Percentiles rank a stretch among this genome's conserved stretches.
These are phyloP conservation scores for Dioszegia hungarica DNA, from an alignment of 768 basidiomycete genomes.

Conservation along the genomic window DNA sequence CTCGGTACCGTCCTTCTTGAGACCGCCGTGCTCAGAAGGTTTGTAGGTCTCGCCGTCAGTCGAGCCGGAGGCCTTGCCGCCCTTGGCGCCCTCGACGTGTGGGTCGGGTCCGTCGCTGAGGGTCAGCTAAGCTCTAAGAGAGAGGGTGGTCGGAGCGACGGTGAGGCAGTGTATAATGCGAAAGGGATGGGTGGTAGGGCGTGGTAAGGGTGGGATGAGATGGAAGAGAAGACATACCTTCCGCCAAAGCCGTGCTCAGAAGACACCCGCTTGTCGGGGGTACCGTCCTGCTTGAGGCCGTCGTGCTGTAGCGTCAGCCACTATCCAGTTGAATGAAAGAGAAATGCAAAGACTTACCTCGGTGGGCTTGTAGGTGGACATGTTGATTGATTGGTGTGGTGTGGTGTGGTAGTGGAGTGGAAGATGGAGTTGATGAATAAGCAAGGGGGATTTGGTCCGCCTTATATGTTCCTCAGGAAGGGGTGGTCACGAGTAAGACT, in stretches of 20 bases:
- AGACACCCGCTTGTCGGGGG: constrained; percentile 49
- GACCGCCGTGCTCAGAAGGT: constrained; percentile 49
- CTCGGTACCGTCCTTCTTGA: constrained; percentile 43
- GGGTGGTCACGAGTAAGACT: background rate
- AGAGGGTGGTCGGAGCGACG: no score
- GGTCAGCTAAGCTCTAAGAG: constrained; percentile 14
- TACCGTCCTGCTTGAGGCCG: constrained; percentile 47
- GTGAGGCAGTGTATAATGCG: no score
- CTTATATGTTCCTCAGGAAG: constrained; percentile 1
- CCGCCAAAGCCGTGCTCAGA: constrained; percentile 51
- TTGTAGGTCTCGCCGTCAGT: constrained; percentile 37
- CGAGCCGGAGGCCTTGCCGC: constrained; percentile 28
- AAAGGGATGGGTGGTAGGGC: background rate
- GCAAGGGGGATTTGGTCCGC: background rate
- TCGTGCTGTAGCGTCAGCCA: no score
- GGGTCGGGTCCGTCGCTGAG: constrained; percentile 45
- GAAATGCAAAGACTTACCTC: constrained; percentile 29
- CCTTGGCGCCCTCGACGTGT: constrained; percentile 48
- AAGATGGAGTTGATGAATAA: constrained; percentile 1
- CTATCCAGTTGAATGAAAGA: background rate
- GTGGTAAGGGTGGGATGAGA: background rate
- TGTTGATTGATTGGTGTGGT: constrained; percentile 23
- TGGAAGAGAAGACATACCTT: constrained; percentile 11
- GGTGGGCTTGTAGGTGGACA: constrained; percentile 51
- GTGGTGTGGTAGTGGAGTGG: constrained; percentile 9